phyloP scores from a whole-genome alignment of 2,329 filamentous ascomycete species.

The Magnaporthales sp. region DNA sequence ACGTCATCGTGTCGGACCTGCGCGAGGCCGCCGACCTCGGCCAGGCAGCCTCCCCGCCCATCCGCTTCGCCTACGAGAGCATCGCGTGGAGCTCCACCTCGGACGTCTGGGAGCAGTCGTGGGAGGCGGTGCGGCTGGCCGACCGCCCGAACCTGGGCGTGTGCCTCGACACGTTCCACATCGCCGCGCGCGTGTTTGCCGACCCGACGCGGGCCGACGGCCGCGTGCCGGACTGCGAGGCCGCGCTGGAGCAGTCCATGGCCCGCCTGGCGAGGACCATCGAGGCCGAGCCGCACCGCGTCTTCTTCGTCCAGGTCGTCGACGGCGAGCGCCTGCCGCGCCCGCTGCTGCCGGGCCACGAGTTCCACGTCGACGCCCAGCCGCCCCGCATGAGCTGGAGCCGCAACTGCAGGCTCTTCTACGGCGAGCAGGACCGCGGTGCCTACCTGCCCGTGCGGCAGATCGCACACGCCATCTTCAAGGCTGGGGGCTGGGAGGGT shows the following conservation, averaged over 20 bases:
- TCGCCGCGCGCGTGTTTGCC: slow-evolving; percentile 47
- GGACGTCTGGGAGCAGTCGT: slow-evolving; percentile 50
- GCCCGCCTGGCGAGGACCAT: slow-evolving; percentile 33
- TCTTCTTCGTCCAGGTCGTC: slow-evolving; percentile 56
- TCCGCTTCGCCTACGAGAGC: slow-evolving; percentile 53
- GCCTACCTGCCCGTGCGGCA: slow-evolving; percentile 50
- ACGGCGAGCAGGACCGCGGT: slow-evolving; percentile 43
- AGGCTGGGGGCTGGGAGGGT: slow-evolving; percentile 46
- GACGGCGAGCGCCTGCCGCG: slow-evolving; percentile 44
- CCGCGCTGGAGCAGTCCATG: slow-evolving; percentile 34
- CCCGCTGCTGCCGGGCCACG: slow-evolving; percentile 41
- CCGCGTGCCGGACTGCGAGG: slow-evolving; percentile 31
- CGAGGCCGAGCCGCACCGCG: slow-evolving; percentile 33
- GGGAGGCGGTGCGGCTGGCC: slow-evolving; percentile 44
- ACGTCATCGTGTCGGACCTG: slow-evolving; percentile 44
- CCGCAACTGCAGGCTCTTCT: slow-evolving; percentile 51
- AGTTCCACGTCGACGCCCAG: slow-evolving; percentile 42
- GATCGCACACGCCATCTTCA: slow-evolving; percentile 42
- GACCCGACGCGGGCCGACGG: slow-evolving; percentile 39
- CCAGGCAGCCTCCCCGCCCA: slow-evolving; percentile 30
- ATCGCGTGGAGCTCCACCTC: slow-evolving; percentile 51
- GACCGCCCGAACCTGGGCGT: slow-evolving; percentile 50
- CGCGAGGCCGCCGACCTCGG: slow-evolving; percentile 48
- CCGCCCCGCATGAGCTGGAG: slow-evolving; percentile 56
- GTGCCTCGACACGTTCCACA: slow-evolving; percentile 56